Evolutionary conservation across 176 grass and related monocot species (phyloP).

Genomic region (Carex pumila): DNA sequence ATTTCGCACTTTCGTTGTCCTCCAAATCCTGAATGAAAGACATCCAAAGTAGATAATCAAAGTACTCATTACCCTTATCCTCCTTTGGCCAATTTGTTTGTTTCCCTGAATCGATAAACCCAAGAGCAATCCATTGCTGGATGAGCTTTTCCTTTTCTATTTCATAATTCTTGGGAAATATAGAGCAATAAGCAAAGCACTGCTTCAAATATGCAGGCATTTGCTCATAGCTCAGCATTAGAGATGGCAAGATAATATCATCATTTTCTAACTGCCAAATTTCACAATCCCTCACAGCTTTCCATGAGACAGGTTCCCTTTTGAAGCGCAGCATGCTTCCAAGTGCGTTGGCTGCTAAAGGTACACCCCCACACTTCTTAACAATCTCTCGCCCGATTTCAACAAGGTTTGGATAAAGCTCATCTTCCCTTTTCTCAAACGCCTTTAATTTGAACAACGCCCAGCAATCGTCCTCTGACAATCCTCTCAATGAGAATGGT

Average conservation of each 20-base stretch:
- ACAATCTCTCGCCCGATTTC: slow-evolving; percentile 36
- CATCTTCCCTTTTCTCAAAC: slow-evolving; percentile 38
- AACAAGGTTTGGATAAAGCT: slow-evolving; percentile 21
- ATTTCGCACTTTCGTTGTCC: slow-evolving; percentile 26
- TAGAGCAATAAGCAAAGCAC: slow-evolving; percentile 57
- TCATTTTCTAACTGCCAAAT: slow-evolving; percentile 37
- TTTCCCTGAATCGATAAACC: slow-evolving; percentile 29
- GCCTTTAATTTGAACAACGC: slow-evolving; percentile 43
- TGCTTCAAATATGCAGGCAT: slow-evolving; percentile 41
- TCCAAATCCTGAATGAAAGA: slow-evolving; percentile 52
- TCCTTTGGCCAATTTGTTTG: slow-evolving; percentile 2
- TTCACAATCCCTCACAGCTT: slow-evolving; percentile 37
- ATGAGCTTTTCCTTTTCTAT: slow-evolving; percentile 47
- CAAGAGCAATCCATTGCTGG: slow-evolving; percentile 58
- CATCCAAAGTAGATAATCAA: slow-evolving; percentile 45
- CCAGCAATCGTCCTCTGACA: slow-evolving; percentile 43
- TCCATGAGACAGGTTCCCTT: slow-evolving; percentile 31
- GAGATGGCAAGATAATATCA: slow-evolving; percentile 34
- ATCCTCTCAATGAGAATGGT: slow-evolving; percentile 22
- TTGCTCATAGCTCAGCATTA: slow-evolving; percentile 52
- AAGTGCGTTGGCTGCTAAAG: slow-evolving; percentile 45
- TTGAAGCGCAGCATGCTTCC: slow-evolving; percentile 53
- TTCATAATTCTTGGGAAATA: slow-evolving; percentile 45
- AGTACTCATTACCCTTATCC: slow-evolving; percentile 37
- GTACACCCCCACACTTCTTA: slow-evolving; percentile 39